Conservation (phyloP, 2,329 filamentous ascomycete genomes). For the Phoma sp. region DNA sequence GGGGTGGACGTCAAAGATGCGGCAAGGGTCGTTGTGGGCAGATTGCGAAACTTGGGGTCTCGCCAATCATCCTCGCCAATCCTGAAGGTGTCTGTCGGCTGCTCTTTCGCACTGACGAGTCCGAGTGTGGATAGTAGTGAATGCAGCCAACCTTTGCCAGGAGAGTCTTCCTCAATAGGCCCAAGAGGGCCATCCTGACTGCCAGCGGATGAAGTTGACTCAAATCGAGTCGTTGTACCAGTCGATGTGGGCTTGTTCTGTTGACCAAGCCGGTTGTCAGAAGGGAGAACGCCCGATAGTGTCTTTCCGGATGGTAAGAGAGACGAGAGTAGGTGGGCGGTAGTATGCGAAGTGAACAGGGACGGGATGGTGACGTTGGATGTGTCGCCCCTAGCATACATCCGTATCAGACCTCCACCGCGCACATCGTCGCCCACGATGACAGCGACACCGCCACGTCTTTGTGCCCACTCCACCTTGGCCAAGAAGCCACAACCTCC, state of each 20-base stretch:
- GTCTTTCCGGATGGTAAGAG: constrained; percentile 66
- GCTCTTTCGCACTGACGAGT: constrained; percentile 34
- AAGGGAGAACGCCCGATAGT: constrained; percentile 63
- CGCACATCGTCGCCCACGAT: constrained; percentile 94
- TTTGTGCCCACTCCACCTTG: constrained; percentile 96
- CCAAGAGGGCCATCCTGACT: constrained; percentile 20
- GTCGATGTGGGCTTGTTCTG: constrained; percentile 60
- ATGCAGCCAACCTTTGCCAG: constrained; percentile 53
- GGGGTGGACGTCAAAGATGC: constrained; percentile 1
- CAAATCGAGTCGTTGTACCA: background rate
- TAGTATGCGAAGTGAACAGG: constrained; percentile 93
- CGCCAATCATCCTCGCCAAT: constrained; percentile 90
- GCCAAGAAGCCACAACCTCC: constrained; percentile 96
- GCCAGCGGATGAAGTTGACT: background rate
- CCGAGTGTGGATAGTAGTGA: constrained; percentile 56
- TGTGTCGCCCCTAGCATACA: constrained; percentile 97
- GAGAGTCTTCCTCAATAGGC: background rate
- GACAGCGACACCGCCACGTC: constrained; percentile 84
- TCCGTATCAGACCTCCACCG: constrained; percentile 88
- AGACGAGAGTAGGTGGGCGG: constrained; percentile 89
- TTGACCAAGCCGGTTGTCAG: too few relatives aligned
- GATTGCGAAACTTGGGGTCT: constrained; percentile 74
- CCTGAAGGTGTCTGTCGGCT: constrained; percentile 67
- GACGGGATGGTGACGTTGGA: constrained; percentile 94
- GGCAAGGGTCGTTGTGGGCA: constrained; percentile 39